A percentile compares a stretch with the other conserved stretches of the same genome.
phyloP scores from a whole-genome alignment of 106 monocot genomes.

The Allium sativum region DNA sequence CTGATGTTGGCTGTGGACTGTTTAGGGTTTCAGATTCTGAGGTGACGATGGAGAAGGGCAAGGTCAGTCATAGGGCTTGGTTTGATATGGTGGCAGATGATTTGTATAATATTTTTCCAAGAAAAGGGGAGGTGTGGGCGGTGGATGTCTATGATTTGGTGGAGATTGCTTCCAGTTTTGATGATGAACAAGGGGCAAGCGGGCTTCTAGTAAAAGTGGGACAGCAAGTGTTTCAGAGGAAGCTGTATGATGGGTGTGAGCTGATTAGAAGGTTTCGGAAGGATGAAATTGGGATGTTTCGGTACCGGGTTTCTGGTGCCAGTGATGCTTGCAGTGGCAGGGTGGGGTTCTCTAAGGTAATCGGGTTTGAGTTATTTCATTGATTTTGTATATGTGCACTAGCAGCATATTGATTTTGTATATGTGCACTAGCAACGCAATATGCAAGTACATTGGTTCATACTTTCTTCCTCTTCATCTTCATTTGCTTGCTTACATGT shows the following conservation, averaged over 20 bases:
- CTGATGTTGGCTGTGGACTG: background rate
- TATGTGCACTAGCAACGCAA: too few relatives aligned
- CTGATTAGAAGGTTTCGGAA: constrained; percentile 2
- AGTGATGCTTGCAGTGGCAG: background rate
- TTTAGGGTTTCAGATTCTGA: background rate
- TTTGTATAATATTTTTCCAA: constrained; percentile 11
- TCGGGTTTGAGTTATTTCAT: too few relatives aligned
- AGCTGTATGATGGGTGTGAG: constrained; percentile 4
- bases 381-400: too few relatives aligned
- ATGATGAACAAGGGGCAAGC: background rate
- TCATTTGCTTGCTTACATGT: too few relatives aligned
- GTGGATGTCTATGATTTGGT: constrained; percentile 3
- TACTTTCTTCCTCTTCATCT: too few relatives aligned
- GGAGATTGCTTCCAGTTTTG: constrained; percentile 8
- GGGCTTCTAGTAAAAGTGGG: background rate
- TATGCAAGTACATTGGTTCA: too few relatives aligned
- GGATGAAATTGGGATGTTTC: constrained; percentile 5
- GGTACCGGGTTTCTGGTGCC: constrained; percentile 5
- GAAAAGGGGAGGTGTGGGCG: constrained; percentile 18
- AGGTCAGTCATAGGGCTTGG: constrained; percentile 5
- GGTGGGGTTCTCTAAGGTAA: background rate
- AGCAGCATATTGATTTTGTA: too few relatives aligned
- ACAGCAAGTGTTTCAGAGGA: constrained; percentile 4
- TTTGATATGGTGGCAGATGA: constrained; percentile 2
- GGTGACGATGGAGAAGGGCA: background rate